A percentile compares a stretch with the other conserved stretches of the same genome.
phyloP scores from a whole-genome alignment of 75 land plant genomes.

The Pinus taeda region DNA sequence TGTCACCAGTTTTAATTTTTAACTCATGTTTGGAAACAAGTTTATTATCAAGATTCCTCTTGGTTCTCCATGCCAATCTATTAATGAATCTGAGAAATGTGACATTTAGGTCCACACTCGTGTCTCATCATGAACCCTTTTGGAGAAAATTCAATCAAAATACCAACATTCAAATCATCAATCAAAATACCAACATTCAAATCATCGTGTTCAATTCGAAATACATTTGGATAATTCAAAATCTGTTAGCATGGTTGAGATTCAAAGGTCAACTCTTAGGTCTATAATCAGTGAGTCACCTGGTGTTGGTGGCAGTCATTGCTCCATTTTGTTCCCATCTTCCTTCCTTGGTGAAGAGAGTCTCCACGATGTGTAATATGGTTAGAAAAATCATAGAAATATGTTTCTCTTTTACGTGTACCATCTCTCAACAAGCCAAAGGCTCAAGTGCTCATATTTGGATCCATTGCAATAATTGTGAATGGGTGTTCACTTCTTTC shows the following conservation, averaged over 20 bases:
- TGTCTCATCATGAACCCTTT: background rate
- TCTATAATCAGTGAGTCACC: constrained; percentile 29
- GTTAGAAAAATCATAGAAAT: background rate
- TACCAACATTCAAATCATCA: background rate
- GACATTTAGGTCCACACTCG: background rate
- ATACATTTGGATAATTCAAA: constrained; percentile 16
- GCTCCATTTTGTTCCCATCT: constrained; percentile 10
- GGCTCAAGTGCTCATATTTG: constrained; percentile 55
- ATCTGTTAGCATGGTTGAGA: constrained; percentile 6
- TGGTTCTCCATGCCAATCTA: too few species aligned
- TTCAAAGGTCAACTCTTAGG: constrained; percentile 11
- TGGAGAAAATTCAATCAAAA: background rate
- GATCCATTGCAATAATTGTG: constrained; percentile 39
- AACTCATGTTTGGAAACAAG: too few species aligned
- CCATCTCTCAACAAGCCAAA: constrained; percentile 74
- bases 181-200: background rate
- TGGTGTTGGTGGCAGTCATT: constrained; percentile 15
- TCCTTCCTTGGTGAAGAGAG: constrained; percentile 11
- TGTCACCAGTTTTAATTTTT: too few species aligned
- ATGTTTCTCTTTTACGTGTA: constrained; percentile 55
- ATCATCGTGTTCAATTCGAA: background rate
- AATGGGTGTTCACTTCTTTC: constrained; percentile 54
- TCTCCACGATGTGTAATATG: constrained; percentile 11
- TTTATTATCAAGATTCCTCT: too few species aligned
- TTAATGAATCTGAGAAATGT: too few species aligned